Base-by-base conservation (phyloP, 805 yeast genomes). In the Alloascoidea africana region DNA sequence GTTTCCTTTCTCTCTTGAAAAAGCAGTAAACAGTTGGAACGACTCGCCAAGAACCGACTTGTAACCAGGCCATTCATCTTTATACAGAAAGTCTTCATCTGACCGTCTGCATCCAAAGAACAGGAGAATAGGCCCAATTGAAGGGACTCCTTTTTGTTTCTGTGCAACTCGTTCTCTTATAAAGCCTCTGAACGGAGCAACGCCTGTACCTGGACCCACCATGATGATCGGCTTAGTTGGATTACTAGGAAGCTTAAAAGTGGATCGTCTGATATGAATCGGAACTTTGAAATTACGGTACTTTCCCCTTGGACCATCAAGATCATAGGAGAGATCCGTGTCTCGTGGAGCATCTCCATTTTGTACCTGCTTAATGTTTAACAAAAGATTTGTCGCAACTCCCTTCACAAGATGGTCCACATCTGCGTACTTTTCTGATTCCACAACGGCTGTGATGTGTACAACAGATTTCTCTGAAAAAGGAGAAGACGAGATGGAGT, bases 121-220 rank as follows among this genome's bases (percentile, higher is more conserved):
- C 43, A 89, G 65, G 18, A 85, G 37, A 37, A 78, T 69, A 46
- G 77, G 72, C 39, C 96, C 97, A 35, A 83, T 60, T n/a, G n/a
- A n/a, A 6, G 64, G 70, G 39, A 56, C 56, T 40, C 58, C 73
- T 46, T 66, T 64, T 41, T 63, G 63, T 6, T 60, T 60, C 51
- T 64, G 70, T 32, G 61, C 55, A n/a, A 76, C 81, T 51, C 87
- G 78, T 55, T 89, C 98, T 62, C 93, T 76, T 27, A 89, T 59
- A 47, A 89, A 89, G 3, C 94, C 98, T 63, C 98, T 77, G 66
- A 91, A 84, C 43, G 98, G 98, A 6, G 98, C 97, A 37, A 89
- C 89, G 57, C 98, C 98, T 2, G 98, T 91, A 46, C 98, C 98
- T 34, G 98, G 97, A 18, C 98, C 98, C 51, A 89, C 70, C 80